Conservation (phyloP, 2,329 filamentous ascomycete genomes). For the Daldinia sp. region DNA sequence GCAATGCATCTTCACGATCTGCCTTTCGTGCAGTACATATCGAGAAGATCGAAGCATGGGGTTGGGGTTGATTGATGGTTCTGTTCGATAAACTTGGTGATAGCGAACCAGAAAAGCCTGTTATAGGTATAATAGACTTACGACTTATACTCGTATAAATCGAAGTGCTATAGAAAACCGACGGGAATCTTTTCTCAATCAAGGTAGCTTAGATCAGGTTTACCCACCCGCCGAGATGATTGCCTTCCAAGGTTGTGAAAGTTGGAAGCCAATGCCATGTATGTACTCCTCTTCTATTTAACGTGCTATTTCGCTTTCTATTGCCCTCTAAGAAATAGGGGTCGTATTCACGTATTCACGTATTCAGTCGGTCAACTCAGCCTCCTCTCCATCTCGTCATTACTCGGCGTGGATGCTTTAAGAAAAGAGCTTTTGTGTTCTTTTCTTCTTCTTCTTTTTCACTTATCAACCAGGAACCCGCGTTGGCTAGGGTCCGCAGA, state of each 20-base stretch:
- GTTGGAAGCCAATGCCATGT: constrained; percentile 2
- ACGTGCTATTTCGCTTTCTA: neutral
- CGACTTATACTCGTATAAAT: neutral
- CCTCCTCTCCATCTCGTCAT: neutral
- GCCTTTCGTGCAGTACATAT: constrained; percentile 9
- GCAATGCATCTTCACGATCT: constrained; percentile 16
- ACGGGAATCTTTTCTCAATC: neutral
- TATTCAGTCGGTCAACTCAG: neutral
- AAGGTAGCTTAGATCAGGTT: neutral
- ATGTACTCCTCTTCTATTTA: constrained; percentile 4
- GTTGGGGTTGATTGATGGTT: neutral
- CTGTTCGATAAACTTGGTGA: neutral
- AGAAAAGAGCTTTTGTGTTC: too few species aligned
- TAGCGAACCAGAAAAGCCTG: neutral
- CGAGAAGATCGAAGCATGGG: constrained; percentile 10
- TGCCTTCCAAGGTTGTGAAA: neutral
- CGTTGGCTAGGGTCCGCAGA: neutral
- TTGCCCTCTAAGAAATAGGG: neutral
- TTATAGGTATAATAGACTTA: neutral
- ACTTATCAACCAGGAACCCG: too few species aligned
- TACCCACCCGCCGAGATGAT: neutral
- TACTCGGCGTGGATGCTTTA: too few species aligned
- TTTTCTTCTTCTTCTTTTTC: neutral
- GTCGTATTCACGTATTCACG: too few species aligned
- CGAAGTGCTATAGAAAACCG: neutral